These are phyloP conservation scores for Diaporthe citrichinensis DNA, from an alignment of 2,329 filamentous ascomycete genomes.

Conservation along the genomic window DNA sequence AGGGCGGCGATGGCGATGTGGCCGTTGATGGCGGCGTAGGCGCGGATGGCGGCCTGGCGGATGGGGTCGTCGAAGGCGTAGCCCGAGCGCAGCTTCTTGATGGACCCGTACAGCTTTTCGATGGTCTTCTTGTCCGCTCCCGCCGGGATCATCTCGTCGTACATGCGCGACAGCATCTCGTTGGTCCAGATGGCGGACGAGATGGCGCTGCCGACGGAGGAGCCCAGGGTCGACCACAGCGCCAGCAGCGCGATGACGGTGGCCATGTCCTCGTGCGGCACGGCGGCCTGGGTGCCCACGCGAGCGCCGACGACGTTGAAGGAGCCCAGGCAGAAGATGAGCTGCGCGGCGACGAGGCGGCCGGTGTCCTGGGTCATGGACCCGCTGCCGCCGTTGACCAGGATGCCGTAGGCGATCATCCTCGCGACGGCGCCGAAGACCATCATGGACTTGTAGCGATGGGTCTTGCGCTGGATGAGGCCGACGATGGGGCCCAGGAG, in stretches of 20 bases:
- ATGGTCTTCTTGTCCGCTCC: slow-evolving; percentile 46
- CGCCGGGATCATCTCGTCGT: slow-evolving; percentile 47
- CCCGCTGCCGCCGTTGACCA: slow-evolving; percentile 47
- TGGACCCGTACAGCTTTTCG: slow-evolving; percentile 52
- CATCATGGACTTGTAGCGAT: slow-evolving; percentile 59
- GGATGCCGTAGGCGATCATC: slow-evolving; percentile 55
- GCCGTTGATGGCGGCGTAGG: slow-evolving; percentile 53
- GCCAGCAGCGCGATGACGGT: slow-evolving; percentile 55
- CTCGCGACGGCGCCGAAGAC: slow-evolving; percentile 53
- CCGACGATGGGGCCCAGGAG: slow-evolving; percentile 53
- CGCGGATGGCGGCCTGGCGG: slow-evolving; percentile 54
- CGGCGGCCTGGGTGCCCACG: slow-evolving; percentile 57
- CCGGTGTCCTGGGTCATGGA: slow-evolving; percentile 53
- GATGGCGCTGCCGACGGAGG: slow-evolving; percentile 55
- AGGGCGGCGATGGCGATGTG: slow-evolving; percentile 53
- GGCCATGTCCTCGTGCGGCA: slow-evolving; percentile 59
- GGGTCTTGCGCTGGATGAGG: slow-evolving; percentile 53
- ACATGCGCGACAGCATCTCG: slow-evolving; percentile 53
- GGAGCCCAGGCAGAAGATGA: slow-evolving; percentile 55
- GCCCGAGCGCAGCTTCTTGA: slow-evolving; percentile 50
- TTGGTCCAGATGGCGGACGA: slow-evolving; percentile 56
- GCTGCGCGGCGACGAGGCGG: slow-evolving; percentile 47
- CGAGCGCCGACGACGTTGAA: slow-evolving; percentile 57
- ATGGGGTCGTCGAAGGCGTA: slow-evolving; percentile 53
- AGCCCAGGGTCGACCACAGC: slow-evolving; percentile 57